Percentiles rank a stretch among this genome's conserved stretches.
Conservation (phyloP, 495 filamentous ascomycete species). For the Annulohypoxylon stygium region DNA sequence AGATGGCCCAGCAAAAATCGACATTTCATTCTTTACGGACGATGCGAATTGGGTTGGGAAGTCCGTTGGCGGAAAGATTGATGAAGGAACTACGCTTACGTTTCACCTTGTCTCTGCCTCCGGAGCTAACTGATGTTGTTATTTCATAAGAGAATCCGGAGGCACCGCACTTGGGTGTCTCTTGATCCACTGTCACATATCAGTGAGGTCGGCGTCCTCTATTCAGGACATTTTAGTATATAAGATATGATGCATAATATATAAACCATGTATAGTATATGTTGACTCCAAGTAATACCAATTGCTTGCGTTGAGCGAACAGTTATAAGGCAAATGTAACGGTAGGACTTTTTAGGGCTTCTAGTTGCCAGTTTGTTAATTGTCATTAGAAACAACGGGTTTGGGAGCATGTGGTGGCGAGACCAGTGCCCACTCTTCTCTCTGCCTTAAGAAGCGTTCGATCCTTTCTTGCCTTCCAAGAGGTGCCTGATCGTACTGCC, state of each 20-base stretch:
- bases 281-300: not conserved
- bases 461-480: slow-evolving; percentile 73
- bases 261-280: not conserved
- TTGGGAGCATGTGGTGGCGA: not conserved
- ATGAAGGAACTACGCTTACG: slow-evolving; percentile 19
- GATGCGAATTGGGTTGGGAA: slow-evolving; percentile 29
- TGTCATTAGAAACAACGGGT: slow-evolving; percentile 10
- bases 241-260: not conserved
- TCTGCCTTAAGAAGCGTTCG: slow-evolving; percentile 76
- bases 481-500: slow-evolving; percentile 64
- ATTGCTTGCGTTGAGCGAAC: not conserved
- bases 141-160: no score
- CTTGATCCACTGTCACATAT: not conserved
- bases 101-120: slow-evolving; percentile 30
- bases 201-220: not conserved
- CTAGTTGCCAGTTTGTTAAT: slow-evolving; percentile 1
- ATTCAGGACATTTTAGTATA: not conserved
- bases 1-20: not conserved
- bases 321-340: not conserved
- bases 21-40: slow-evolving; percentile 40
- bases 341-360: not conserved
- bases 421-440: slow-evolving; percentile 61
- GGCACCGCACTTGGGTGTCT: no score
- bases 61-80: slow-evolving; percentile 33
- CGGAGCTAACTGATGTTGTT: not conserved